Evolutionary conservation across 495 filamentous ascomycete species (phyloP).

Genomic region (Hypomontagnella submonticulosa): DNA sequence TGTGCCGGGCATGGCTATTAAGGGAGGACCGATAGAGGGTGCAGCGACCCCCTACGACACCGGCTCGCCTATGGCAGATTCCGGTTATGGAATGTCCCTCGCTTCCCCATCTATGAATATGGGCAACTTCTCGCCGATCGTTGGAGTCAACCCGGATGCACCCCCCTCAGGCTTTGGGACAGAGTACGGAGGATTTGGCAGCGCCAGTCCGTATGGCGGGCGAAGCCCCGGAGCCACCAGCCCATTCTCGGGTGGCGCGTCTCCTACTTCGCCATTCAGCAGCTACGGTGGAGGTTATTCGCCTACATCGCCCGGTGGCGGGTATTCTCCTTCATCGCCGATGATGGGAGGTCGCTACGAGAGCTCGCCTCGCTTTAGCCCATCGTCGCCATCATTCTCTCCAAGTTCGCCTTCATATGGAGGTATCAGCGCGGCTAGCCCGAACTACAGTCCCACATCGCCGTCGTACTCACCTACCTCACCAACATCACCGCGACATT

Average conservation of each 20-base stretch:
- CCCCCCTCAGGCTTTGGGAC: slow-evolving; percentile 76
- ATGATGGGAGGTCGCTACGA: slow-evolving; percentile 73
- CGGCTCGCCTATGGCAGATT: slow-evolving; percentile 86
- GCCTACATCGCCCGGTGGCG: slow-evolving; percentile 71
- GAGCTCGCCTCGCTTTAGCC: slow-evolving; percentile 76
- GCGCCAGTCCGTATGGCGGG: slow-evolving; percentile 72
- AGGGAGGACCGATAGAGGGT: slow-evolving; percentile 79
- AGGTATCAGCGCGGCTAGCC: slow-evolving; percentile 68
- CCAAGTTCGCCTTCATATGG: slow-evolving; percentile 77
- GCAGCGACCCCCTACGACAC: slow-evolving; percentile 95
- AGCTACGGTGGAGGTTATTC: slow-evolving; percentile 76
- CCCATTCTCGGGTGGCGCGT: slow-evolving; percentile 76
- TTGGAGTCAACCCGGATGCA: slow-evolving; percentile 72
- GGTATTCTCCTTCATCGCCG: slow-evolving; percentile 79
- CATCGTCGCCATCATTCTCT: slow-evolving; percentile 83
- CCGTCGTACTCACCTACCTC: slow-evolving; percentile 84
- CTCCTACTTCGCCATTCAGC: slow-evolving; percentile 75
- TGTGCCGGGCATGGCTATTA: slow-evolving; percentile 78
- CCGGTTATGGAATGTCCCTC: slow-evolving; percentile 67
- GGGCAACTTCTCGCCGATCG: slow-evolving; percentile 93
- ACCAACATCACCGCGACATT: slow-evolving; percentile 68
- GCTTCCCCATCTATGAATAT: slow-evolving; percentile 73
- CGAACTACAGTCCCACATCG: slow-evolving; percentile 84
- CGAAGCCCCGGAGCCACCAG: slow-evolving; percentile 82
- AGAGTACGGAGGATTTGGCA: slow-evolving; percentile 65